Base-by-base conservation (phyloP, 768 basidiomycete genomes). In the Boletellus ananas region DNA sequence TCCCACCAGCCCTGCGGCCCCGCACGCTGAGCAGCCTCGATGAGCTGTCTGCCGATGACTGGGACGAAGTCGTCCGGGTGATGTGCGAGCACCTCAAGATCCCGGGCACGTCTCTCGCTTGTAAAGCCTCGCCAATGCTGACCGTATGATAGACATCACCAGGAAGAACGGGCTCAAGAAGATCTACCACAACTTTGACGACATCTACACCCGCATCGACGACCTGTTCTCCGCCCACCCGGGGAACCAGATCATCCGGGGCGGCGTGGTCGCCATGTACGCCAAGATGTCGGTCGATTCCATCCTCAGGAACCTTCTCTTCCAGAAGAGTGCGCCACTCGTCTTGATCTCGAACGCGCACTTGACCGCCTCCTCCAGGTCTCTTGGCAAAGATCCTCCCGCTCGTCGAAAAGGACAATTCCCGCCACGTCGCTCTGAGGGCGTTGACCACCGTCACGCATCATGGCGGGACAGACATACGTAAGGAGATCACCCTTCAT, bases 141-240 rank as follows among this genome's bases (percentile, higher is more conserved):
- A 45, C 37, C 6, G 16, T 31, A 27, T 1, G 18, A 11, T 36
- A 49, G 17, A 54, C 18, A 45, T 47, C 16, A 31, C 34, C 13
- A 44, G 44, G 81, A 81, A 83, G 60, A 76, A 74, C 56, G 83
- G 82, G 16, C 62, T 86, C 52, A 85, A 81, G 62, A 81, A 78
- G 57, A 73, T 83, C 9, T 81, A 84, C 58, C 65, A 69, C 27
- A 73, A 79, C 55, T 84, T 85, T 57, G 71, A 74, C 17, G 61
- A 64, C 1, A 72, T 83, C 33, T 79, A 77, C 50, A 58, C 65
- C 33, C 71, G 69, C 14, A 69, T 85, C 14, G 76, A 83, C 20
- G 66, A 66, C 11, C 67, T 72, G 0, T 84, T 79, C 57, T 56
- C 70, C 6, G 70, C 64, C 20, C 68, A 77, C 50, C 41, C 48